Conservation (phyloP, 2,329 filamentous ascomycete genomes). For the Fusarium citri region DNA sequence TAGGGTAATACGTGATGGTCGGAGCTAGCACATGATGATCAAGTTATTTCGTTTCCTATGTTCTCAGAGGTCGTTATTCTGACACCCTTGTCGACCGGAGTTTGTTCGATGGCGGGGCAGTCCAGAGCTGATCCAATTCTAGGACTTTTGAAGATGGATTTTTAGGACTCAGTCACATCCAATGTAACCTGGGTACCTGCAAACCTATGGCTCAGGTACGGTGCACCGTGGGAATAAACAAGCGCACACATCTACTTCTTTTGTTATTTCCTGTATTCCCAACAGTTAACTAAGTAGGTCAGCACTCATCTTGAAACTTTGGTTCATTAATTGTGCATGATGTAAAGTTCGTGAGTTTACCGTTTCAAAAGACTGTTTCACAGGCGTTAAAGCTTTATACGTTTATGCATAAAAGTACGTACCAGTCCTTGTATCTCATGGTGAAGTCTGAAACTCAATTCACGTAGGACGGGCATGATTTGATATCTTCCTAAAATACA, state of each 20-base stretch:
- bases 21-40: background rate
- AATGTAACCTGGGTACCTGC: conserved; percentile 1
- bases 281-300: background rate
- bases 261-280: background rate
- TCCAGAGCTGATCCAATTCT: conserved; percentile 3
- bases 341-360: background rate
- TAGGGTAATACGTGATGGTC: background rate
- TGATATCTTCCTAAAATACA: conserved; percentile 1
- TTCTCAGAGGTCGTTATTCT: background rate
- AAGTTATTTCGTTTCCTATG: background rate
- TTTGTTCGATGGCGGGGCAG: conserved; percentile 13
- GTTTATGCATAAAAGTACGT: conserved; percentile 15
- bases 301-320: background rate
- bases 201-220: background rate
- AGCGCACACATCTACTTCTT: background rate
- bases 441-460: conserved; percentile 26
- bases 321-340: background rate
- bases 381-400: conserved; percentile 7
- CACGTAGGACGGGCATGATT: conserved; percentile 13
- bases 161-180: conserved; percentile 25
- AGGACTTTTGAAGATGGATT: conserved; percentile 15
- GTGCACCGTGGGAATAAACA: conserved; percentile 24
- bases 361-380: conserved; percentile 36
- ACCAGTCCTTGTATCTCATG: background rate
- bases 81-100: background rate